A percentile compares a stretch with the other conserved stretches of the same genome.
Evolutionary conservation across 2,329 filamentous ascomycete species (phyloP).

Genomic region (Penicillium sp.): DNA sequence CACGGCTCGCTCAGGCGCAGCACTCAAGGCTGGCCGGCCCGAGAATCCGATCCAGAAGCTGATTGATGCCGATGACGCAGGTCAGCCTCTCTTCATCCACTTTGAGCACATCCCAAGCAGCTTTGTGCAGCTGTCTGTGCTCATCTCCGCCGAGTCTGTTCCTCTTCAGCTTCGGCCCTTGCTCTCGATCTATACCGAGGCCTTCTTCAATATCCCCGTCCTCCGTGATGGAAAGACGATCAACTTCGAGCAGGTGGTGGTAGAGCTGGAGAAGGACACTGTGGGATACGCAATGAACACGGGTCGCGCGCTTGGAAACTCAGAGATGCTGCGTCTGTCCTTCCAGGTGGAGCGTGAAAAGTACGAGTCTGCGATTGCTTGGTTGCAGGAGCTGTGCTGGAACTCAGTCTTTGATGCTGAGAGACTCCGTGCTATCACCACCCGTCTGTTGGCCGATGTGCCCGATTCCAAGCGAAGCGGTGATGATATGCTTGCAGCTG

Average conservation of each 20-base stretch:
- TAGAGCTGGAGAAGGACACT: slow-evolving; percentile 84
- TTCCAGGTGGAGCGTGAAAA: slow-evolving; percentile 86
- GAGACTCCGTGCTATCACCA: slow-evolving; percentile 56
- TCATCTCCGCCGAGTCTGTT: slow-evolving; percentile 70
- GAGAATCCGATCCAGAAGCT: slow-evolving; percentile 66
- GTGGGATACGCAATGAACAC: slow-evolving; percentile 72
- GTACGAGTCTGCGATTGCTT: slow-evolving; percentile 73
- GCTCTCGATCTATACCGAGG: slow-evolving; percentile 75
- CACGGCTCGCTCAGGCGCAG: slow-evolving; percentile 75
- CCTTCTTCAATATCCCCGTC: slow-evolving; percentile 92
- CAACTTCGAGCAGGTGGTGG: slow-evolving; percentile 87
- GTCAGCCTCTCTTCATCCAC: slow-evolving; percentile 82
- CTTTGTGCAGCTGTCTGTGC: slow-evolving; percentile 78
- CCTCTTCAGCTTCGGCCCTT: slow-evolving; percentile 80
- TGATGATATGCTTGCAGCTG: slow-evolving; percentile 52
- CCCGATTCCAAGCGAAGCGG: slow-evolving; percentile 88
- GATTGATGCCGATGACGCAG: slow-evolving; percentile 62
- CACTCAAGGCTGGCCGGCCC: slow-evolving; percentile 61
- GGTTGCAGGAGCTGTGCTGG: slow-evolving; percentile 81
- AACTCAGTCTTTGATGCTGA: slow-evolving; percentile 80
- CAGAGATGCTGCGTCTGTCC: slow-evolving; percentile 72
- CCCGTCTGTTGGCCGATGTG: slow-evolving; percentile 83
- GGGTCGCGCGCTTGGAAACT: slow-evolving; percentile 64
- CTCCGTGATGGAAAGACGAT: slow-evolving; percentile 67
- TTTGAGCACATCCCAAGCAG: slow-evolving; percentile 92